Percentiles rank a stretch among this genome's conserved stretches.
These are phyloP conservation scores for Plenodomus tracheiphilus DNA, from an alignment of 2,329 filamentous ascomycete species.

Conservation along the genomic window DNA sequence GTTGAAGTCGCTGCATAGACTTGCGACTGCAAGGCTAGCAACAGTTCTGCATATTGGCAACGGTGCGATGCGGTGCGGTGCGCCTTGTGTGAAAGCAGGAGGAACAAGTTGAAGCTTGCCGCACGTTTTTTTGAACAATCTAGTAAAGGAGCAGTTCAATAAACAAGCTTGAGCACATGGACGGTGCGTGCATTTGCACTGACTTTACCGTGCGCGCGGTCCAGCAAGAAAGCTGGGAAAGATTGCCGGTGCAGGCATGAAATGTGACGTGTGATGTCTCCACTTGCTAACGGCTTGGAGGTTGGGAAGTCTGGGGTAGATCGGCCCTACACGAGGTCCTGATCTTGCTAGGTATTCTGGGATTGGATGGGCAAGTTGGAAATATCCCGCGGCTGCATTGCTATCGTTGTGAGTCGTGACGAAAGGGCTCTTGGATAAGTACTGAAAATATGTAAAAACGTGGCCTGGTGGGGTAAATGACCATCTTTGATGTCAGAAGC, in stretches of 20 bases:
- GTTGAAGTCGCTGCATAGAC: background rate
- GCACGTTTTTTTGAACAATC: background rate
- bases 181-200: conserved; percentile 3
- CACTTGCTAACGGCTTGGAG: conserved; percentile 11
- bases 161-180: conserved; percentile 3
- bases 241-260: background rate
- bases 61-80: too few species aligned
- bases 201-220: background rate
- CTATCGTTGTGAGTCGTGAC: background rate
- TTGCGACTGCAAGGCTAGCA: background rate
- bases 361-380: background rate
- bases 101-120: background rate
- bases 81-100: background rate
- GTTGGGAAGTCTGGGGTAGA: conserved; percentile 21
- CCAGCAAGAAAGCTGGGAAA: conserved; percentile 4
- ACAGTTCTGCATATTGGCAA: background rate
- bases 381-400: background rate
- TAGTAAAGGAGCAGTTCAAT: conserved; percentile 1
- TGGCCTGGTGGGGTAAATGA: too few species aligned
- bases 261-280: conserved; percentile 13
- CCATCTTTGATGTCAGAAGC: too few species aligned
- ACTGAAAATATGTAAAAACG: too few species aligned
- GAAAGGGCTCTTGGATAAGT: too few species aligned
- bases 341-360: background rate
- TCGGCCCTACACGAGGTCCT: conserved; percentile 1